phyloP scores from a whole-genome alignment of 306 rosid genomes.

The Cercis canadensis region DNA sequence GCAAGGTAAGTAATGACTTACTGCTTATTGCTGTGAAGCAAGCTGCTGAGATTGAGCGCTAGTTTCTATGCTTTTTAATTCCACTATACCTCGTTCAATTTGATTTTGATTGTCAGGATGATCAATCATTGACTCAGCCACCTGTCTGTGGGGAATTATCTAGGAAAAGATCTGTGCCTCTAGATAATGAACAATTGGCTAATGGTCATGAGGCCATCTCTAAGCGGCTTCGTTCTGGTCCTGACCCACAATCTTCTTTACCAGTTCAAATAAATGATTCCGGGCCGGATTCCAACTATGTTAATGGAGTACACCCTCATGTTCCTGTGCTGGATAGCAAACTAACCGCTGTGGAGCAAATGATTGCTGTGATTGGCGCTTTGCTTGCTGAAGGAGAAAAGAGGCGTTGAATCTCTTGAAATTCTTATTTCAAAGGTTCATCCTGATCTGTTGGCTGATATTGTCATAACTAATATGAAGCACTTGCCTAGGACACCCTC shows the following conservation, averaged over 20 bases:
- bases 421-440: slow-evolving; percentile 89
- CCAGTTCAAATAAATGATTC: slow-evolving; percentile 67
- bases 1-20: slow-evolving; percentile 58
- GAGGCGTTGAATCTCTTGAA: slow-evolving; percentile 95
- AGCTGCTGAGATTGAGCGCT: slow-evolving; percentile 27
- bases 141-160: slow-evolving; percentile 65
- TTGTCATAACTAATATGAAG: slow-evolving; percentile 93
- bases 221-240: slow-evolving; percentile 70
- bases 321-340: slow-evolving; percentile 65
- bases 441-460: slow-evolving; percentile 97
- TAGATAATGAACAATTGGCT: slow-evolving; percentile 68
- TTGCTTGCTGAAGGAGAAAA: slow-evolving; percentile 98
- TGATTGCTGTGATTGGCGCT: slow-evolving; percentile 97
- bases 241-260: slow-evolving; percentile 50
- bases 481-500: slow-evolving; percentile 86
- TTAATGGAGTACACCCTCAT: slow-evolving; percentile 64
- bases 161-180: slow-evolving; percentile 68
- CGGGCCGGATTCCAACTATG: slow-evolving; percentile 55
- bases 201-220: slow-evolving; percentile 68
- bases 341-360: slow-evolving; percentile 88
- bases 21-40: slow-evolving; percentile 14
- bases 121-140: slow-evolving; percentile 62
- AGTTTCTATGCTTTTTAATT: slow-evolving; percentile 1
- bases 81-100: slow-evolving; percentile 14
- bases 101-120: slow-evolving; percentile 64